Base-by-base conservation (phyloP, 2,329 filamentous ascomycete species). In the Trichoderma semiorbis region DNA sequence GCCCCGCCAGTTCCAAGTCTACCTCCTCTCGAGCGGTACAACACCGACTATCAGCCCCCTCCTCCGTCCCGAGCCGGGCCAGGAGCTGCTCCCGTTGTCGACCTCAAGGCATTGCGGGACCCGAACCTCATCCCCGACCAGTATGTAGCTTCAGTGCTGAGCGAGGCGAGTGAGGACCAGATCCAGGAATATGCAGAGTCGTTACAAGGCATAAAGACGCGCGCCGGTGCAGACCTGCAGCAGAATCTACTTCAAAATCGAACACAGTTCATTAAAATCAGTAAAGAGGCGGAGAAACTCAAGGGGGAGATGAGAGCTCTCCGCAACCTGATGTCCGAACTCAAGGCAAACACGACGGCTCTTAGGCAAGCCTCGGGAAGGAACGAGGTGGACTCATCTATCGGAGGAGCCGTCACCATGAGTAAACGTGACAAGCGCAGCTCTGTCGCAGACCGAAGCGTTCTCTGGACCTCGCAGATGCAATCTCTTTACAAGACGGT, bases 181-280 rank as follows among this genome's bases (percentile, higher is more conserved):
- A 97, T 98, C 72, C 89, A 89, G 75, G 91, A 92, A 66, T 98
- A 92, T 79, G 93, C 97, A 79, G 86, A 88, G 64, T 90, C 90
- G 26, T 85, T 98, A 57, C 90, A 90, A 74, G 92, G 91, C 76
- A 86, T 96, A 71, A 95, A 95, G 81, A 88, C 88, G 75, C 89
- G 93, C 70, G 94, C 94, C 10, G 91, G 92, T 6, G 87, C 90
- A 63, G 95, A 98, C 76, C 86, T 99, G 26, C 95, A 98, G 81
- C 93, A 97, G 79, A 98, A 95, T 82, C 92, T 99, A 65, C 95
- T 97, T 82, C 95, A 98, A 81, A 99, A 99, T 81, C 91, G 96
- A 63, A 97, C 94, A 0, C 96, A 98, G 78, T 99, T 99, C 79
- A 98, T 99, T 85, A 97, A 97, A 82, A 98, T 99, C 81, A 98